Percentiles rank a stretch among this genome's conserved stretches.
Conservation (phyloP, 129 eudicot genomes). For the Solidago caesia region DNA sequence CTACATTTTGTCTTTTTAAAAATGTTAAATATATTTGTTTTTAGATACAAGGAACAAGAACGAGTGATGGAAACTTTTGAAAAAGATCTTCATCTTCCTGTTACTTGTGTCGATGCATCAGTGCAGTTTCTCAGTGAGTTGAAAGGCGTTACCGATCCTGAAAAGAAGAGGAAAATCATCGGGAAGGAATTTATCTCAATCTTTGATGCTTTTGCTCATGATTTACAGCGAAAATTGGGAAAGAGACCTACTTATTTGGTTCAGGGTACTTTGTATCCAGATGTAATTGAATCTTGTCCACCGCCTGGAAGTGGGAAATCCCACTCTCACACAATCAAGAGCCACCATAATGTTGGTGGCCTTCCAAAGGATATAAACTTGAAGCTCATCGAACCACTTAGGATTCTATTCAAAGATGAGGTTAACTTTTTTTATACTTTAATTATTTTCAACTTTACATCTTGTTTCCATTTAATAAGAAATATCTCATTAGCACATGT, state of each 20-base stretch:
- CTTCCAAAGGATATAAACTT: slow-evolving; percentile 94
- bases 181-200: slow-evolving; percentile 79
- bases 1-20: too few relatives aligned
- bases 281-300: slow-evolving; percentile 95
- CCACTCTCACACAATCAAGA: slow-evolving; percentile 93
- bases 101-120: slow-evolving; percentile 88
- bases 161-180: slow-evolving; percentile 78
- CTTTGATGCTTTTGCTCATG: slow-evolving; percentile 85
- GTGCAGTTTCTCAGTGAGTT: slow-evolving; percentile 72
- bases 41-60: slow-evolving; percentile 78
- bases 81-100: slow-evolving; percentile 88
- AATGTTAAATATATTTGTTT: neutral
- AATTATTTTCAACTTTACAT: too few relatives aligned
- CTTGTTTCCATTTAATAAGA: too few relatives aligned
- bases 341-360: slow-evolving; percentile 96
- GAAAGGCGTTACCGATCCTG: slow-evolving; percentile 87
- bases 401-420: slow-evolving; percentile 91
- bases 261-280: slow-evolving; percentile 96
- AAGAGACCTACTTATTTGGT: slow-evolving; percentile 76
- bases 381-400: slow-evolving; percentile 94
- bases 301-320: slow-evolving; percentile 93
- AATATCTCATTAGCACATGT: too few relatives aligned
- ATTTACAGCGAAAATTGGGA: slow-evolving; percentile 68
- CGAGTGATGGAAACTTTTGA: slow-evolving; percentile 93
- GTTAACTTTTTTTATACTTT: slow-evolving; percentile 31